Evolutionary conservation across 129 eudicot species (phyloP).

Genomic region (Mikania micrantha): DNA sequence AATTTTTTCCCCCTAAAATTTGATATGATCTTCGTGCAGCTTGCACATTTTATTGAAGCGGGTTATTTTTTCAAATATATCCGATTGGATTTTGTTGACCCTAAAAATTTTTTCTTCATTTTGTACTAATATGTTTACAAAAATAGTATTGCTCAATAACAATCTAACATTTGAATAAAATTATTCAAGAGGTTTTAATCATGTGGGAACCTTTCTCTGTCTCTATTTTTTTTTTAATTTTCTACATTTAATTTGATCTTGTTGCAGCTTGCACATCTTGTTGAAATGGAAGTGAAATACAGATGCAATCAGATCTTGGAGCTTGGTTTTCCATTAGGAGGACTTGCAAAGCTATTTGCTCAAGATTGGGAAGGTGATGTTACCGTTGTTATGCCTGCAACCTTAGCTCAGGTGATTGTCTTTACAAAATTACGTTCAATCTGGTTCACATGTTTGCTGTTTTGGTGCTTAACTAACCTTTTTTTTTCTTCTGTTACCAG

Average conservation of each 20-base stretch:
- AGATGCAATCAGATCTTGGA: slow-evolving; percentile 84
- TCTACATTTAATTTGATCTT: not conserved
- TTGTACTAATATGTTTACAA: too few species aligned
- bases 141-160: too few species aligned
- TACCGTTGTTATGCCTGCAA: slow-evolving; percentile 94
- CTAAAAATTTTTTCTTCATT: not conserved
- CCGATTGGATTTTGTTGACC: not conserved
- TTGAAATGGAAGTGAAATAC: slow-evolving; percentile 95
- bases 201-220: not conserved
- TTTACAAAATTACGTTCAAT: not conserved
- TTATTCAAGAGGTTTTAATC: not conserved
- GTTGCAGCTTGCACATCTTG: slow-evolving; percentile 83
- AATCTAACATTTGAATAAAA: too few species aligned
- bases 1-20: too few species aligned
- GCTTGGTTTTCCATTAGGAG: slow-evolving; percentile 92
- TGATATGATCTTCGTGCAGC: too few species aligned
- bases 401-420: slow-evolving; percentile 69
- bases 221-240: not conserved
- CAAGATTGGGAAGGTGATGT: slow-evolving; percentile 99
- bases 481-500: slow-evolving; percentile 32
- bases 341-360: slow-evolving; percentile 87
- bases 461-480: not conserved
- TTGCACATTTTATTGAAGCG: too few species aligned
- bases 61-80: too few species aligned
- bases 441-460: not conserved